These are phyloP conservation scores for Hericium rajendrae DNA, from an alignment of 768 basidiomycete species.

Conservation along the genomic window DNA sequence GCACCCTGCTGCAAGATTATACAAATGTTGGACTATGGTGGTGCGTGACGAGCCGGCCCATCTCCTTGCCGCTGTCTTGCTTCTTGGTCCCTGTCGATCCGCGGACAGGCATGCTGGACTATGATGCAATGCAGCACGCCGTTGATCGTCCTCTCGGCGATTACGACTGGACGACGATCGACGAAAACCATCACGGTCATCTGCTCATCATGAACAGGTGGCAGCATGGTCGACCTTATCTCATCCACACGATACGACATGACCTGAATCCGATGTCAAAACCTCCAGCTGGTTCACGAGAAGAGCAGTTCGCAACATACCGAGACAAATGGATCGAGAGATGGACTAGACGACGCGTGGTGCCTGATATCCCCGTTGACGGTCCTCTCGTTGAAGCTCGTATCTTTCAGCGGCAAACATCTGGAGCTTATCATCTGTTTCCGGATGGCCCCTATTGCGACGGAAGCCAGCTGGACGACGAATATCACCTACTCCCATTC, in stretches of 20 bases:
- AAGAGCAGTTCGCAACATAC: slow-evolving; percentile 40
- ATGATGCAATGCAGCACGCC: slow-evolving; percentile 39
- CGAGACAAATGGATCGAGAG: slow-evolving; percentile 46
- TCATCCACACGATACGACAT: slow-evolving; percentile 47
- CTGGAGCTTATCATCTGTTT: slow-evolving; percentile 26
- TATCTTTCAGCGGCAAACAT: slow-evolving; percentile 31
- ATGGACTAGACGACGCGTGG: slow-evolving; percentile 38
- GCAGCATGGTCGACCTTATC: slow-evolving; percentile 43
- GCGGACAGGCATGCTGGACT: slow-evolving; percentile 42
- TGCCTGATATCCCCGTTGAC: slow-evolving; percentile 36
- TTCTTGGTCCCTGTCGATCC: slow-evolving; percentile 59
- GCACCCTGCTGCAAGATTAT: slow-evolving; percentile 52
- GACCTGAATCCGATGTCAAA: slow-evolving; percentile 60
- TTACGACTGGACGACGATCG: slow-evolving; percentile 45
- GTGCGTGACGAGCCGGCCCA: slow-evolving; percentile 50
- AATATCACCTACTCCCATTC: slow-evolving; percentile 27
- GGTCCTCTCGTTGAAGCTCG: slow-evolving; percentile 57
- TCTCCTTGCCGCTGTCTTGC: slow-evolving; percentile 41
- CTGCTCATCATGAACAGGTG: slow-evolving; percentile 46
- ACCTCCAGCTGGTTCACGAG: slow-evolving; percentile 42
- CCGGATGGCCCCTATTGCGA: slow-evolving; percentile 14
- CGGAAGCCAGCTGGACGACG: not conserved
- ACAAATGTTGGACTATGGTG: slow-evolving; percentile 54
- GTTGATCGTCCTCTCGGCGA: slow-evolving; percentile 40
- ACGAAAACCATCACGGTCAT: slow-evolving; percentile 37